Evolutionary conservation across 2,329 filamentous ascomycete genomes (phyloP).

Genomic region (Xylaria polymorpha): DNA sequence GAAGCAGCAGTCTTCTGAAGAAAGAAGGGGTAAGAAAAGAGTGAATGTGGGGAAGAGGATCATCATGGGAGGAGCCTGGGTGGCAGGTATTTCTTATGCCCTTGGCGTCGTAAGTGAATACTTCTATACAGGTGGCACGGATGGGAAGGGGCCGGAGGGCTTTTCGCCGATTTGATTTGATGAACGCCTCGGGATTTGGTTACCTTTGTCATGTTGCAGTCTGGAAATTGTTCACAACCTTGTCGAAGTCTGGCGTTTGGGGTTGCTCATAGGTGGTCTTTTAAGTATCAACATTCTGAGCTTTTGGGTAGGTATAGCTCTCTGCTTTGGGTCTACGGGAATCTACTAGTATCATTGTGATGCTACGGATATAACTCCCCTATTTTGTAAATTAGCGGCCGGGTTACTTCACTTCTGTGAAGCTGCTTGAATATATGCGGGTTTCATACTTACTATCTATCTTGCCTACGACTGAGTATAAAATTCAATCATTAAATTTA

Average conservation of each 20-base stretch:
- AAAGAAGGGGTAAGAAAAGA: conserved; percentile 50
- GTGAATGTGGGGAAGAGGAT: conserved; percentile 60
- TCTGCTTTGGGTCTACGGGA: not conserved
- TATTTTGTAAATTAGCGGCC: conserved; percentile 16
- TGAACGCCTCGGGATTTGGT: not conserved
- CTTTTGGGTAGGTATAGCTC: conserved; percentile 10
- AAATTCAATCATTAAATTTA: not conserved
- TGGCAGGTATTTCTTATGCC: conserved; percentile 67
- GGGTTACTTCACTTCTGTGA: not conserved
- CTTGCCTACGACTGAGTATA: too few species aligned
- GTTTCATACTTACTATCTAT: not conserved
- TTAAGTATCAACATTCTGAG: not conserved
- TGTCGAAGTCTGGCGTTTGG: conserved; percentile 28
- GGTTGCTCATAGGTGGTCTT: conserved; percentile 7
- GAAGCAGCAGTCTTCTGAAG: conserved; percentile 46
- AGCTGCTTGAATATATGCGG: not conserved
- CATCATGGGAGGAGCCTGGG: conserved; percentile 64
- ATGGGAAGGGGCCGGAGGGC: conserved; percentile 55
- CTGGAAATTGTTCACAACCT: not conserved
- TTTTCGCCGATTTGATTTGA: conserved; percentile 42
- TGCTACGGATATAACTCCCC: conserved; percentile 12
- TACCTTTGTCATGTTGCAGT: not conserved
- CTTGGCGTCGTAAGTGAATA: conserved; percentile 70
- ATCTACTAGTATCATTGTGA: conserved; percentile 6
- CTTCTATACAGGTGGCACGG: conserved; percentile 61